A percentile compares a stretch with the other conserved stretches of the same genome.
phyloP scores from a whole-genome alignment of 2,329 filamentous ascomycete genomes.

The Onygena corvina region DNA sequence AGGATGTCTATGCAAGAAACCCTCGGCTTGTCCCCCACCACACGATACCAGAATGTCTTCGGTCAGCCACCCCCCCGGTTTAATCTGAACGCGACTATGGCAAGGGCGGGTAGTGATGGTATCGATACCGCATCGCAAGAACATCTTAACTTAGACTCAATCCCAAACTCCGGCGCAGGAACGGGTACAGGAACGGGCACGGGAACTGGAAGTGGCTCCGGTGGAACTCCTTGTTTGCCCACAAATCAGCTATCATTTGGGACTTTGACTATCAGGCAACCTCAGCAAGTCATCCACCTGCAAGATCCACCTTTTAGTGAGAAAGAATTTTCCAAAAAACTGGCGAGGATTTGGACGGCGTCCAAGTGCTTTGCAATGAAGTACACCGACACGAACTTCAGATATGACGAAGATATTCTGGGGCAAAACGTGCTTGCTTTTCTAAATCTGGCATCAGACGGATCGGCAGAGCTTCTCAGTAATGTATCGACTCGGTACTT shows the following conservation, averaged over 20 bases:
- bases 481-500: slow-evolving; percentile 18
- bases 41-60: slow-evolving; percentile 12
- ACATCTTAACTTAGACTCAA: background rate
- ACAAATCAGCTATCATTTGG: background rate
- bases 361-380: slow-evolving; percentile 8
- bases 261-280: background rate
- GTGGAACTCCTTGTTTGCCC: background rate
- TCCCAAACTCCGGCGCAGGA: background rate
- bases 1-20: slow-evolving; percentile 1
- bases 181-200: background rate
- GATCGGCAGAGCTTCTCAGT: slow-evolving; percentile 16
- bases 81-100: background rate
- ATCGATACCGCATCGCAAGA: background rate
- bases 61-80: slow-evolving; percentile 14
- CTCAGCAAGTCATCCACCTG: background rate
- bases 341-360: slow-evolving; percentile 15
- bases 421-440: slow-evolving; percentile 16
- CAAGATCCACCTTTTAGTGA: background rate
- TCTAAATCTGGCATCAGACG: slow-evolving; percentile 16
- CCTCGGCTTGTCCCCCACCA: background rate
- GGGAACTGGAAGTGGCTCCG: background rate
- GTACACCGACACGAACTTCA: slow-evolving; percentile 6
- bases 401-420: slow-evolving; percentile 9
- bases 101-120: background rate
- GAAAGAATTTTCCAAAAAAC: background rate